Evolutionary conservation across 345 rosid genomes (phyloP).

Genomic region (Leavenworthia alabamica): DNA sequence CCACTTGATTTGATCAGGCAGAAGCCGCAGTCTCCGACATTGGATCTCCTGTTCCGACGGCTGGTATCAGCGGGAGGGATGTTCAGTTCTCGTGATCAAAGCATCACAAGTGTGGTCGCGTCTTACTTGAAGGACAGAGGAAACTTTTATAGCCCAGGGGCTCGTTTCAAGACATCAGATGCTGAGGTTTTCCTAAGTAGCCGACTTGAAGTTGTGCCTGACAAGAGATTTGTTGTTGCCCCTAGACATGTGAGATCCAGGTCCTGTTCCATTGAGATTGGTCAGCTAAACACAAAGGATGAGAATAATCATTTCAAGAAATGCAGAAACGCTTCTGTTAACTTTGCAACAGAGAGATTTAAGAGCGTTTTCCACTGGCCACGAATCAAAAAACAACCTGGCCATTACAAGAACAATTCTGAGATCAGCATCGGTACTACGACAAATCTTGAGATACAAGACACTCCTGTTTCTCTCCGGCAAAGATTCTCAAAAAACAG

Average conservation of each 20-base stretch:
- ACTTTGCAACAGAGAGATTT: constrained; percentile 49
- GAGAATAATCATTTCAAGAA: constrained; percentile 38
- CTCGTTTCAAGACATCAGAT: constrained; percentile 65
- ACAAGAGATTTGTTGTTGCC: constrained; percentile 33
- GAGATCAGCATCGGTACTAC: constrained; percentile 27
- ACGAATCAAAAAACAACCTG: constrained; percentile 35
- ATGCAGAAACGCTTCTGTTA: constrained; percentile 40
- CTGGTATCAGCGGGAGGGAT: constrained; percentile 77
- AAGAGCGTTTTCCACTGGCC: constrained; percentile 69
- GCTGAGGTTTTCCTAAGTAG: constrained; percentile 59
- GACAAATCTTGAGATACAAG: constrained; percentile 26
- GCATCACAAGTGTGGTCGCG: constrained; percentile 52
- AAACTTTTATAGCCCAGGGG: constrained; percentile 63
- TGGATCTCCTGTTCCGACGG: constrained; percentile 57
- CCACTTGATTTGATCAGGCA: constrained; percentile 76
- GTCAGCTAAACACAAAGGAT: constrained; percentile 35
- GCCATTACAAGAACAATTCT: constrained; percentile 28
- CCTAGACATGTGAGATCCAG: constrained; percentile 45
- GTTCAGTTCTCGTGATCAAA: constrained; percentile 45
- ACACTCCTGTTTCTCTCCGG: constrained; percentile 47
- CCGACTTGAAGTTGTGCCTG: constrained; percentile 43
- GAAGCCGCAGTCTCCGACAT: constrained; percentile 53
- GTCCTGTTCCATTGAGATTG: constrained; percentile 44
- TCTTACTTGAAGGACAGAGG: constrained; percentile 70
- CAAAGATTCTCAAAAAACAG: constrained; percentile 52